phyloP scores from a whole-genome alignment of 1,284 basidiomycete species.

The Anthracocystis walkeri region DNA sequence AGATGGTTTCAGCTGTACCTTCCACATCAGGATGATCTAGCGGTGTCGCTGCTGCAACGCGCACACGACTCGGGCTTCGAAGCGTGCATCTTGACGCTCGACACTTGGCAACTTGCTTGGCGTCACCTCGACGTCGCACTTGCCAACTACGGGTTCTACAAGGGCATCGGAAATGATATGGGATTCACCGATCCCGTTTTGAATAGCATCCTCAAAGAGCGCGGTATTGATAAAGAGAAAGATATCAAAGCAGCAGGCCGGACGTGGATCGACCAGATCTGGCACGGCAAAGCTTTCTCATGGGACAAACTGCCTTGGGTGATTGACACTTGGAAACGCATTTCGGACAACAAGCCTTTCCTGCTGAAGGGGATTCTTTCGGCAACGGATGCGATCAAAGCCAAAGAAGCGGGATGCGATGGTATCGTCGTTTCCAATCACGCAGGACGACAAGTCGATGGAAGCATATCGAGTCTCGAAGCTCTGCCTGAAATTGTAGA shows the following conservation, averaged over 20 bases:
- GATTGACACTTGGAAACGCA: constrained; percentile 73
- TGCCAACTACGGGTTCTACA: constrained; percentile 71
- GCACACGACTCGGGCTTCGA: constrained; percentile 74
- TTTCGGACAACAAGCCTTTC: constrained; percentile 74
- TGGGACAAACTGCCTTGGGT: constrained; percentile 72
- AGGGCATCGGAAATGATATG: constrained; percentile 72
- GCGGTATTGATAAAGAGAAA: constrained; percentile 57
- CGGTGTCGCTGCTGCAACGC: constrained; percentile 72
- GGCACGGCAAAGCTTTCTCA: constrained; percentile 75
- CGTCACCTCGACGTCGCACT: constrained; percentile 75
- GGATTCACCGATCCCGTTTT: constrained; percentile 77
- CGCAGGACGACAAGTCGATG: constrained; percentile 72
- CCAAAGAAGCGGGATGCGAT: constrained; percentile 76
- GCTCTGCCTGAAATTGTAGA: constrained; percentile 73
- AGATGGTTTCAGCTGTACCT: constrained; percentile 86
- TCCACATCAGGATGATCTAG: constrained; percentile 71
- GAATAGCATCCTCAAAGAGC: constrained; percentile 70
- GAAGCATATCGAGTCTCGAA: constrained; percentile 34
- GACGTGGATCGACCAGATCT: constrained; percentile 75
- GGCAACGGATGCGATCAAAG: constrained; percentile 76
- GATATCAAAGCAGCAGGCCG: constrained; percentile 71
- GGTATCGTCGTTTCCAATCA: constrained; percentile 86
- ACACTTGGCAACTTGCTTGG: constrained; percentile 76
- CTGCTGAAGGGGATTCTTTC: constrained; percentile 73
- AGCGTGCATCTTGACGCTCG: constrained; percentile 73